Evolutionary conservation across 768 basidiomycete genomes (phyloP), one percentile per base, ranked within the genome.

Genomic region (Rhizopogon sp.): DNA sequence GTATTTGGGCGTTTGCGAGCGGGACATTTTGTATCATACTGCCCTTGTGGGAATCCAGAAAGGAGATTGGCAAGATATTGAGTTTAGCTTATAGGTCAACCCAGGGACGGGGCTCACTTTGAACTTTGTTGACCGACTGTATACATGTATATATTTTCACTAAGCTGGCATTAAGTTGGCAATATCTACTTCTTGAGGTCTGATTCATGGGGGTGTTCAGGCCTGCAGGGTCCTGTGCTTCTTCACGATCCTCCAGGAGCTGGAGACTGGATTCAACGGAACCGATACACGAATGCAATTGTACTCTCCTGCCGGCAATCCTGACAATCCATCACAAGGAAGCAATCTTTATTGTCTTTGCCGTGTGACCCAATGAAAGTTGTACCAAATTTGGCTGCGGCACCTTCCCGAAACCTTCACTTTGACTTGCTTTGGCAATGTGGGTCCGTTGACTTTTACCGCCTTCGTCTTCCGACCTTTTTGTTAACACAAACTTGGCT

Each of bases 1-100:
- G 71, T 47, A 72, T 70, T 43, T 70, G 71, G 73, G 70, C 64
- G 2, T 67, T 73, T 45, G 50, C 63, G 45, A 74, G 70, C 20
- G 72, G 72, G 9, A 60, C 65, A 28, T 75, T 75, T 53, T 72
- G 69, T 33, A 70, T 72, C 13, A 6, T 76, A n/a, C 51, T 74
- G 6, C 70, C 74, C 2, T 42, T 73, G 14, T 72, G 69, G 72
- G 74, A 73, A 53, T 70, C 70, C 11, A 64, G 65, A 22, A 53
- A 50, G 42, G 72, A 74, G 57, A 75, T 73, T 20, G 54, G 22
- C 14, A 54, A 3, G 39, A 69, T 72, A 46, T 31, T 61, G 13
- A 46, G 35, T 33, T 61, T 54, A 22, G 54, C 58, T 16, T 65
- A 43, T 56, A 54, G 53, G 31, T 39, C 33, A 41, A 39, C 44